Evolutionary conservation across 202 grass and related monocot species (phyloP).

Genomic region (Bolboschoenoplectus hybrid): DNA sequence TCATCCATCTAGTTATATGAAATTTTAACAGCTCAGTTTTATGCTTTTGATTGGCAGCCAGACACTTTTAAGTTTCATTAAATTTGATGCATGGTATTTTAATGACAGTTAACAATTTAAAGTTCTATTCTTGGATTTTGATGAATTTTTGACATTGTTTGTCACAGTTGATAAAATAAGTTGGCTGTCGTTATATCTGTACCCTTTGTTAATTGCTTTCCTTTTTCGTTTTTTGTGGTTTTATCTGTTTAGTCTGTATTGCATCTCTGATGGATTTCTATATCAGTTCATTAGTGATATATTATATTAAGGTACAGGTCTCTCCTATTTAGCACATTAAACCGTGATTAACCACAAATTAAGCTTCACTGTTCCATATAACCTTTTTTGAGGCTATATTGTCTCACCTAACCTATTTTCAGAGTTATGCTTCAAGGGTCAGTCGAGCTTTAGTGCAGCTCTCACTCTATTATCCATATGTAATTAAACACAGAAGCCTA

Average conservation of each 20-base stretch:
- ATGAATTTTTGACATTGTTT: not conserved
- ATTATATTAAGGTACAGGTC: not conserved
- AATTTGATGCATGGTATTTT: not conserved
- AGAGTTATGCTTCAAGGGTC: not conserved
- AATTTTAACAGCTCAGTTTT: not conserved
- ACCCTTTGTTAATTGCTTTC: not conserved
- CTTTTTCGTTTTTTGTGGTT: not conserved
- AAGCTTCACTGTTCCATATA: constrained; percentile 6
- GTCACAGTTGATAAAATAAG: not conserved
- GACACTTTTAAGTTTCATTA: constrained; percentile 7
- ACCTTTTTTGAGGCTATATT: constrained; percentile 20
- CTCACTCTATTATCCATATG: not conserved
- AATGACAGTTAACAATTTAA: not conserved
- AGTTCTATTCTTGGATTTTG: not conserved
- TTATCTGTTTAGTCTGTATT: not conserved
- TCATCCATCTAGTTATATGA: not conserved
- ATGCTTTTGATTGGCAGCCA: not conserved
- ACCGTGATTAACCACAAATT: not conserved
- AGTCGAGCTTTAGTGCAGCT: not conserved
- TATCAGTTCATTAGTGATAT: not conserved
- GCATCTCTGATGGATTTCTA: not conserved
- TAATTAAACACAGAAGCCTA: not conserved
- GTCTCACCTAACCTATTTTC: not conserved
- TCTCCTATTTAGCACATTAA: not conserved
- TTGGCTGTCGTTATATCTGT: not conserved